Evolutionary conservation across 805 yeast genomes (phyloP), one percentile per base, ranked within the genome.

Genomic region (Crinitomyces ghanaensis): DNA sequence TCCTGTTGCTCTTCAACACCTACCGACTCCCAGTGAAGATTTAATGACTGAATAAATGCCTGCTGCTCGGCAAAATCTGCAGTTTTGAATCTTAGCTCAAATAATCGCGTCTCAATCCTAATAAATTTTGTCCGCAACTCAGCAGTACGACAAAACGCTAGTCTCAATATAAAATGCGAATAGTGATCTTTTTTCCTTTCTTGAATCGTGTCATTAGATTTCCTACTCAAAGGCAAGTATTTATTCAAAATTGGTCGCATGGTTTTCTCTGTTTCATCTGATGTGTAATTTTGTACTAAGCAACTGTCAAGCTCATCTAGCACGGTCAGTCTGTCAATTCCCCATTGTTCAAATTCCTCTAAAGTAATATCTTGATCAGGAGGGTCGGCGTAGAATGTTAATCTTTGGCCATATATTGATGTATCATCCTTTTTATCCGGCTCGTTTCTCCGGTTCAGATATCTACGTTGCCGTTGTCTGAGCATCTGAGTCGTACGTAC

Each of bases 291-390:
- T 45, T 93, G 66, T 16, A 77, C 72, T 27, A 68, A 49, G 42
- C 80, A 72, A 1, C 83, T 69, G 49, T 88, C 96, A 32, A 91
- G 77, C 51, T 84, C 95, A 35, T 85, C 69, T 38, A 91, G 63
- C 6, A 91, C 72, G 50, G 78, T 75, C 41, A 88, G 64, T 39
- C 99, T 62, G 50, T 88, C 97, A 35, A 91, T 77, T 4, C 97
- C 97, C 95, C 96, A 91, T 4, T 68, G 66, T 58, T 91, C 98
- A 56, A 91, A 91, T 48, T 91, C 82, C 42, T 86, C 96, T 12
- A 91, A 57, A 0, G 96, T 83, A 47, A 91, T 76, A 56, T 91
- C 97, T 9, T 77, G 74, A 20, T 67, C 58, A 1, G 97, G 97
- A 7, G 94, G 91, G 4, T 61, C 42, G 17, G 63, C 70, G 57